Evolutionary conservation across 495 filamentous ascomycete species (phyloP).

Genomic region (Trichoderma parareesei): DNA sequence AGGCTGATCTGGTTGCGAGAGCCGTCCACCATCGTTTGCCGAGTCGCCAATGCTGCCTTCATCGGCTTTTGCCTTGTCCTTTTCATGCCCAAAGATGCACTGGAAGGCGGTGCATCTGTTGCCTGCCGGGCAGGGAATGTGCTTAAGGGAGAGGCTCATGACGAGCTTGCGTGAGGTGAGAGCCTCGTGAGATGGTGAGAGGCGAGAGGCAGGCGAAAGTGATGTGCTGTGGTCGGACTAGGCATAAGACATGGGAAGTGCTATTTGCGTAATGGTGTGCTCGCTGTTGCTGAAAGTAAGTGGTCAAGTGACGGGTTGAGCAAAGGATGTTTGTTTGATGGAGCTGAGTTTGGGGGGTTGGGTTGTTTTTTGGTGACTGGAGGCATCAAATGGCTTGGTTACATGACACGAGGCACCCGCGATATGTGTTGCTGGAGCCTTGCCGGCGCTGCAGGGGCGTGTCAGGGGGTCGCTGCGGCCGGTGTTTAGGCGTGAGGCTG

Average conservation of each 20-base stretch:
- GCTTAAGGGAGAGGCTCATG: slow-evolving; percentile 34
- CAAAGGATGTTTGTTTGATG: neutral
- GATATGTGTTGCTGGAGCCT: neutral
- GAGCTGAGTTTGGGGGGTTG: neutral
- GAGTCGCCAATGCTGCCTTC: neutral
- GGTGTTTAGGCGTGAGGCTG: slow-evolving; percentile 4
- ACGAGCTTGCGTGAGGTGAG: neutral
- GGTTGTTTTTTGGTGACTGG: neutral
- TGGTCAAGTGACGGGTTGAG: neutral
- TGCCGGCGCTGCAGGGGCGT: neutral
- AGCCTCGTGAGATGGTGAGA: neutral
- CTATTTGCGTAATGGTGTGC: neutral
- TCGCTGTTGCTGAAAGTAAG: neutral
- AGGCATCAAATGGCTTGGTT: neutral
- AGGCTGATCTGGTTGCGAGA: slow-evolving; percentile 5
- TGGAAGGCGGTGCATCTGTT: slow-evolving; percentile 32
- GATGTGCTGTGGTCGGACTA: neutral
- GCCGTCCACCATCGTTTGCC: slow-evolving; percentile 12
- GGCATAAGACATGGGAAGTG: neutral
- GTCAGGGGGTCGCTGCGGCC: neutral
- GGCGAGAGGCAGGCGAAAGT: neutral
- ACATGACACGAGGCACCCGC: neutral
- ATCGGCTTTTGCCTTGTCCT: slow-evolving; percentile 21
- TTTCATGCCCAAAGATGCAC: slow-evolving; percentile 36
- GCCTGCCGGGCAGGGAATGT: slow-evolving; percentile 55